A percentile compares a stretch with the other conserved stretches of the same genome.
These are phyloP conservation scores for Leucaena leucocephala DNA, from an alignment of 306 rosid genomes.

Conservation along the genomic window DNA sequence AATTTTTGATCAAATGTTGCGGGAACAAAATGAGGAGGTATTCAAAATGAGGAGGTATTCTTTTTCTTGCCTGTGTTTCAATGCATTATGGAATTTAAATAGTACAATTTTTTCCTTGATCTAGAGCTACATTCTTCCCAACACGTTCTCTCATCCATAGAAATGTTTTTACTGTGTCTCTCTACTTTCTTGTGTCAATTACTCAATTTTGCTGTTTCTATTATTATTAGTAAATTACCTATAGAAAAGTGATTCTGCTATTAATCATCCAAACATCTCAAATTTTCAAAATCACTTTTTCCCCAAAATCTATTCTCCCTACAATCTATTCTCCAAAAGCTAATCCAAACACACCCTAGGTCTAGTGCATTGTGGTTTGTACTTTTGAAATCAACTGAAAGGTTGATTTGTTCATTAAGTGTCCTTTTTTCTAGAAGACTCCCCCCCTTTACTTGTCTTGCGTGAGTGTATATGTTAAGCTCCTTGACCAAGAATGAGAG, in stretches of 20 bases:
- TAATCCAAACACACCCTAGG: no score
- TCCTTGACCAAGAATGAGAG: no score
- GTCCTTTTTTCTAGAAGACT: background rate
- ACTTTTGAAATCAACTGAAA: background rate
- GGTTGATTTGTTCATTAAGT: background rate
- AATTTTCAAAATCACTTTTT: no score
- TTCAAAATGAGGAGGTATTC: conserved; percentile 58
- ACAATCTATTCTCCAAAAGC: no score
- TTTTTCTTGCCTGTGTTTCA: conserved; percentile 11
- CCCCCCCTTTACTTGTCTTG: background rate
- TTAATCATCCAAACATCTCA: no score
- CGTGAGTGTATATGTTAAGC: background rate
- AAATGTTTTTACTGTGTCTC: background rate
- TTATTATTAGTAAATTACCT: no score
- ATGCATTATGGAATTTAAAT: background rate
- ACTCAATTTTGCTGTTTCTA: background rate
- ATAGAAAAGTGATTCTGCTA: no score
- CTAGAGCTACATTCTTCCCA: conserved; percentile 1
- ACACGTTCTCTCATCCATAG: background rate
- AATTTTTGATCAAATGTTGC: conserved; percentile 86
- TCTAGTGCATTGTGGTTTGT: conserved; percentile 1
- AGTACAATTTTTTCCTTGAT: conserved; percentile 9
- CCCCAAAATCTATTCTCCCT: no score
- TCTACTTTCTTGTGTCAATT: conserved; percentile 1
- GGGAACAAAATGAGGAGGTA: conserved; percentile 76